Evolutionary conservation across 139 green algal genomes (phyloP).

Genomic region (Pycnococcus provasolii): DNA sequence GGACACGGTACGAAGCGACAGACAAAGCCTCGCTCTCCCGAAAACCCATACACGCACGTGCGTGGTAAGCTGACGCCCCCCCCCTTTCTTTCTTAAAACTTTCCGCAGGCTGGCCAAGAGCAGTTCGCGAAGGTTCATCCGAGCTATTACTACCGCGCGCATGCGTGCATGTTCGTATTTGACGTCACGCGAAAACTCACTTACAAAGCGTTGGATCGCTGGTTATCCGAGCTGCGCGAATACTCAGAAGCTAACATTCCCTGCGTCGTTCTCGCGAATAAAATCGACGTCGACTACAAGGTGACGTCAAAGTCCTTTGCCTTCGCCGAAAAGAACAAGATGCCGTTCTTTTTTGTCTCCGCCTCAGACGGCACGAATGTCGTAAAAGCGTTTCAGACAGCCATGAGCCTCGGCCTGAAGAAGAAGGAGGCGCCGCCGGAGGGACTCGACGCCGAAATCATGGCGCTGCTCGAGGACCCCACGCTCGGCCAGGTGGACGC

Average conservation of each 20-base stretch:
- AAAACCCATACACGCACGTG: too few relatives aligned
- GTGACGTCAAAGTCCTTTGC: slow-evolving; percentile 44
- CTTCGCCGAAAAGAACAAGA: slow-evolving; percentile 46
- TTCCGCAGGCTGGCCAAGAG: slow-evolving; percentile 40
- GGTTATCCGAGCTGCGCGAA: slow-evolving; percentile 42
- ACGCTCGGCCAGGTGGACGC: neutral
- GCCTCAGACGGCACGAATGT: slow-evolving; percentile 55
- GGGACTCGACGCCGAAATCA: slow-evolving; percentile 47
- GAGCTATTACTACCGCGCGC: slow-evolving; percentile 52
- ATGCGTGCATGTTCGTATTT: slow-evolving; percentile 60
- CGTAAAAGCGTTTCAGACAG: slow-evolving; percentile 48
- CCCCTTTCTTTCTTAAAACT: too few relatives aligned
- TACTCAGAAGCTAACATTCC: slow-evolving; percentile 47
- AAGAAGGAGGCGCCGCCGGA: slow-evolving; percentile 49
- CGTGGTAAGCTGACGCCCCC: too few relatives aligned
- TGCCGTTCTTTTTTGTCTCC: slow-evolving; percentile 58
- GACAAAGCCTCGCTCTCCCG: too few relatives aligned
- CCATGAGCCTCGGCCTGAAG: slow-evolving; percentile 38
- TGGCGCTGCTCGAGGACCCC: slow-evolving; percentile 40
- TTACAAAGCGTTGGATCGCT: slow-evolving; percentile 51
- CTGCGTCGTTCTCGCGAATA: slow-evolving; percentile 53
- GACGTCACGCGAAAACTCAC: slow-evolving; percentile 56
- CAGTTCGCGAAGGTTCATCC: slow-evolving; percentile 57
- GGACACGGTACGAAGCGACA: slow-evolving; percentile 31
- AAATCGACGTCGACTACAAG: slow-evolving; percentile 45